phyloP scores from a whole-genome alignment of 2,329 filamentous ascomycete genomes.

The Trichoderma atrobrunneum region DNA sequence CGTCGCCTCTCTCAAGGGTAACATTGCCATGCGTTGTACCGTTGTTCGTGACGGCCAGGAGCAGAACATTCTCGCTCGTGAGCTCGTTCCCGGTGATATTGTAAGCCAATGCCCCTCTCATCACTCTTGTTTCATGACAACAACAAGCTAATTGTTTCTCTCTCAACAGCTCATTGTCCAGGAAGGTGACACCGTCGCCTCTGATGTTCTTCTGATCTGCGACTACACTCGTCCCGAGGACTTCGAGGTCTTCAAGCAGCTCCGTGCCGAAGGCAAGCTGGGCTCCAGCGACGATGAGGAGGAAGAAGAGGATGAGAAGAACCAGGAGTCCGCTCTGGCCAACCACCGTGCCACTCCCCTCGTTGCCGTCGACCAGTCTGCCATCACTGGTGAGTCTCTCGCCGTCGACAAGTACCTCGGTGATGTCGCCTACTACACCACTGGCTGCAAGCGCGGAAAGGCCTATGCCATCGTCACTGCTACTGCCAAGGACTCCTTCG shows the following conservation, averaged over 20 bases:
- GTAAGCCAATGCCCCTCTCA: conserved; percentile 49
- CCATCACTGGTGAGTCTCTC: conserved; percentile 88
- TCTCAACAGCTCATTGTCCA: conserved; percentile 51
- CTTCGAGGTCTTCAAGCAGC: conserved; percentile 18
- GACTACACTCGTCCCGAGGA: conserved; percentile 76
- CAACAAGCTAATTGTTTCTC: neutral
- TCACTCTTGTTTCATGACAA: neutral
- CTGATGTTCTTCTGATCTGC: conserved; percentile 81
- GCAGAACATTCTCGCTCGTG: conserved; percentile 75
- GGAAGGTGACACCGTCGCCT: conserved; percentile 86
- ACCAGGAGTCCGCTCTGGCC: conserved; percentile 6
- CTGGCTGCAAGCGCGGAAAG: conserved; percentile 85
- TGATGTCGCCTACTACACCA: conserved; percentile 81
- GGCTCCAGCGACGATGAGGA: conserved; percentile 9
- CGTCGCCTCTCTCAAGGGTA: conserved; percentile 88
- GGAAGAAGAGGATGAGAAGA: conserved; percentile 1
- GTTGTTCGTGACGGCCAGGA: conserved; percentile 76
- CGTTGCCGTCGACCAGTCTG: conserved; percentile 72
- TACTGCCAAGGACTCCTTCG: conserved; percentile 86
- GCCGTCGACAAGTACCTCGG: conserved; percentile 84
- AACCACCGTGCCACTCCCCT: conserved; percentile 12
- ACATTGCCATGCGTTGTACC: conserved; percentile 80
- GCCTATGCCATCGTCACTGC: conserved; percentile 78
- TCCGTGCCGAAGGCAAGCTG: conserved; percentile 16
- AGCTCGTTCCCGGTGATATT: conserved; percentile 87